Conservation (phyloP, 805 yeast genomes). For the Kluyveromyces siamensis region DNA sequence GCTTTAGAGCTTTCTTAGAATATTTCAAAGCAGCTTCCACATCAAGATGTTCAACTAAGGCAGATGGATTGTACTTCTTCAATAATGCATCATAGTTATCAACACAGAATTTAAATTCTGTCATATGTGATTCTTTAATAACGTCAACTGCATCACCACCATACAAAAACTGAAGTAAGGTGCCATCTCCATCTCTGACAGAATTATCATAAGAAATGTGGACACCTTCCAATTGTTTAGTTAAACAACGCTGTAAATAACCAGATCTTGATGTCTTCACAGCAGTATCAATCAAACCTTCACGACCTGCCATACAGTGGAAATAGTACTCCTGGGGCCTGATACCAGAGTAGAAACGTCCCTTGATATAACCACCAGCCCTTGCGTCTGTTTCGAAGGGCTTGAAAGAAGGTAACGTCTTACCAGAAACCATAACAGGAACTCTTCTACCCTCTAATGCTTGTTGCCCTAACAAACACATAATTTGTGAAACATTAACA, state of each 20-base stretch:
- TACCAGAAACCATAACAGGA: conserved; percentile 98
- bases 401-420: conserved; percentile 91
- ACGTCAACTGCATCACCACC: conserved; percentile 98
- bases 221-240: conserved; percentile 96
- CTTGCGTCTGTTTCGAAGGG: conserved; percentile 95
- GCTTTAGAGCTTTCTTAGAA: conserved; percentile 73
- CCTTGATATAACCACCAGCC: conserved; percentile 97
- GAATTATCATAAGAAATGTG: conserved; percentile 90
- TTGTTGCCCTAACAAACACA: conserved; percentile 98
- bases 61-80: conserved; percentile 78
- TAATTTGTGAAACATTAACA: conserved; percentile 97
- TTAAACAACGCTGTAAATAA: conserved; percentile 94
- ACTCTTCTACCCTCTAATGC: conserved; percentile 99
- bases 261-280: conserved; percentile 98
- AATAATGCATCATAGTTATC: conserved; percentile 84
- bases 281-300: conserved; percentile 98
- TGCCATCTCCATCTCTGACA: conserved; percentile 92
- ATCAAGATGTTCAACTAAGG: conserved; percentile 62
- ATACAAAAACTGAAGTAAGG: conserved; percentile 86
- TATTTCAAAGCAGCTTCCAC: conserved; percentile 75
- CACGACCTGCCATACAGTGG: conserved; percentile 99
- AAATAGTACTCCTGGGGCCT: conserved; percentile 97
- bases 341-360: conserved; percentile 95
- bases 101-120: conserved; percentile 85
- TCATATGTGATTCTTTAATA: conserved; percentile 88